Conservation (phyloP, 306 rosid species). For the Malus domestica region DNA sequence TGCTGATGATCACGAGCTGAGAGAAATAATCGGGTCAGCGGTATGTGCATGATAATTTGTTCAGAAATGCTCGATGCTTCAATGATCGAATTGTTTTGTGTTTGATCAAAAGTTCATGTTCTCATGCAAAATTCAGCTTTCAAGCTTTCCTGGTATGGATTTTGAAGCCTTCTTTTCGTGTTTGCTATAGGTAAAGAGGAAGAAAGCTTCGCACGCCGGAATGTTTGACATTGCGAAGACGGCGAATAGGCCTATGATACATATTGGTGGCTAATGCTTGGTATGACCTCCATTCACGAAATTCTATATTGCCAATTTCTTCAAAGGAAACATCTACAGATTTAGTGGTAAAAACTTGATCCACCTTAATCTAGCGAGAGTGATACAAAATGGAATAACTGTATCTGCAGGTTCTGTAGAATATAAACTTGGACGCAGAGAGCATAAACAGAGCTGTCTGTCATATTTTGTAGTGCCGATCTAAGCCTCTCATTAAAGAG, state of each 20-base stretch:
- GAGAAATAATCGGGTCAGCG: slow-evolving; percentile 74
- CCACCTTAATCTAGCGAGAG: background rate
- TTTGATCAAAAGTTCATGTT: background rate
- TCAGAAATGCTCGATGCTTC: slow-evolving; percentile 9
- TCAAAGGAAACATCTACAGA: background rate
- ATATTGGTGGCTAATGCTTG: slow-evolving; percentile 80
- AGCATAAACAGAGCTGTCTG: background rate
- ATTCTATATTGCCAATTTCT: background rate
- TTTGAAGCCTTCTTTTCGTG: slow-evolving; percentile 2
- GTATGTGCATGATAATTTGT: slow-evolving; percentile 33
- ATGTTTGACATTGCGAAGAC: slow-evolving; percentile 91
- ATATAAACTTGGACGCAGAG: background rate
- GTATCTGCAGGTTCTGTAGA: background rate
- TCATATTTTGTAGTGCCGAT: background rate
- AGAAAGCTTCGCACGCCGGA: slow-evolving; percentile 93
- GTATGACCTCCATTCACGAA: background rate
- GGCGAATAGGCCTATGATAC: slow-evolving; percentile 93
- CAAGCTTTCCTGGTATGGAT: background rate
- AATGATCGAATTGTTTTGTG: background rate
- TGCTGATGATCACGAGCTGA: slow-evolving; percentile 63
- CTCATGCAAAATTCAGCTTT: background rate
- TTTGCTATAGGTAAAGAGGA: slow-evolving; percentile 70
- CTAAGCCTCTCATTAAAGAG: background rate
- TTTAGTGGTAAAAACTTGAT: background rate
- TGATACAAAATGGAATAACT: background rate